Base-by-base conservation (phyloP, 805 yeast genomes). In the Spathaspora passalidarum region DNA sequence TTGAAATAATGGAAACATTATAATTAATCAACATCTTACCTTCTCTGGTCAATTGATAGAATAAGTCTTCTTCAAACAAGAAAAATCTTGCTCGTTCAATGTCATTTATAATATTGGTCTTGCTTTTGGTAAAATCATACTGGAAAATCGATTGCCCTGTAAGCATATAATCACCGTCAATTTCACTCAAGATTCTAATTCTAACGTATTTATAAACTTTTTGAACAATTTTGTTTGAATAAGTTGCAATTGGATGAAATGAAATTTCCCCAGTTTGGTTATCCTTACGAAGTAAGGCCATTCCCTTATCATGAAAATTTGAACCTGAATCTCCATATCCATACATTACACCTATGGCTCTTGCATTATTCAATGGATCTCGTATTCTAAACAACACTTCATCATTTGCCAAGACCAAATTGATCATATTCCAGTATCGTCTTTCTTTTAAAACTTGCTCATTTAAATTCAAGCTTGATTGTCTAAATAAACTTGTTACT, bases 311-410 rank as follows among this genome's bases (percentile, higher is more conserved):
- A 47, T 68, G 70, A 56, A 80, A 88, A 17, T 72, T 78, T 1
- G 96, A 87, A 0, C 98, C 99, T 0, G 96, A 82, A 62, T 91
- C 97, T 14, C 86, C 91, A 66, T 80, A 92, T 0, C 98, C 98
- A 59, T 86, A 94, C 56, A 87, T 88, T 32, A 92, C 85, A 3
- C 92, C 95, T 37, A 91, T 75, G 8, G 80, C 78, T 16, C 80
- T 72, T 0, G 74, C 62, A 26, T 74, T 72, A 17, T 55, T 60
- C 6, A 51, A 21, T 6, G 81, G 82, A 46, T 79, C 83, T 44
- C 82, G 75, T 20, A 84, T 73, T 53, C 86, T 87, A 56, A 84
- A 82, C 10, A 91, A 62, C 1, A 82, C 81, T 57, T 88, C 96
- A 41, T 65, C 62, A 46, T 76, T 70, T 3, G 68, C 62, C 41